Percentiles rank a stretch among this genome's conserved stretches.
Evolutionary conservation across 192 early-diverging fungal species (phyloP).

Genomic region (Dissophora ornata): DNA sequence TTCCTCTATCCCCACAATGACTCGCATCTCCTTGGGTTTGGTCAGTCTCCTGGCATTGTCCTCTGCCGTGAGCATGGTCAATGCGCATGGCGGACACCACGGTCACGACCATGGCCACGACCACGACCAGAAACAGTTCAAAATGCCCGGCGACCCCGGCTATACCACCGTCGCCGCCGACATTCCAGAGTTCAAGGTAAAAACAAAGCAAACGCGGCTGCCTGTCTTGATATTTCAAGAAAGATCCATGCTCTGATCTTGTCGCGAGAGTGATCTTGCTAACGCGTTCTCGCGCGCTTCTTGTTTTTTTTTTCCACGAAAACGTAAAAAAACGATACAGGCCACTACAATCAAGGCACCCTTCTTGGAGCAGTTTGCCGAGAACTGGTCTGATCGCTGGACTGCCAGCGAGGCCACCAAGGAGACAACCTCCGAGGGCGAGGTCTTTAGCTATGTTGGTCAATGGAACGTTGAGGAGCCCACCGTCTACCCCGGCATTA

Average conservation of each 20-base stretch:
- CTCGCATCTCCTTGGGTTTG: constrained; percentile 42
- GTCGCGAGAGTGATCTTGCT: too few species aligned
- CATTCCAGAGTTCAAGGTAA: constrained; percentile 40
- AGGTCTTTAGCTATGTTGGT: constrained; percentile 75
- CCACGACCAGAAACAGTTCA: constrained; percentile 36
- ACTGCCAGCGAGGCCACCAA: constrained; percentile 75
- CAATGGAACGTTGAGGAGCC: constrained; percentile 84
- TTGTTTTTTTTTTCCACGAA: not conserved
- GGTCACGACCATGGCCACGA: not conserved
- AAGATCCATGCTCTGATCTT: not conserved
- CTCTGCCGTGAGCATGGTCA: constrained; percentile 49
- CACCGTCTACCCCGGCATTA: constrained; percentile 63
- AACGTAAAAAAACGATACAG: constrained; percentile 57
- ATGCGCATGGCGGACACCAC: constrained; percentile 46
- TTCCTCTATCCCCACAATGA: constrained; percentile 13
- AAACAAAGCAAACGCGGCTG: too few species aligned
- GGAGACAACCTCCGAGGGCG: constrained; percentile 79
- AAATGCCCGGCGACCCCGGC: constrained; percentile 37
- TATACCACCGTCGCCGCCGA: constrained; percentile 2
- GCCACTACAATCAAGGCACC: constrained; percentile 68
- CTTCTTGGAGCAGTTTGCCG: constrained; percentile 81
- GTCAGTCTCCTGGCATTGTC: constrained; percentile 47
- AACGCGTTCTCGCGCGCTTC: not conserved
- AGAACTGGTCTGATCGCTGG: constrained; percentile 72
- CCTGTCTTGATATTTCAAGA: not conserved